phyloP scores from a whole-genome alignment of 2,329 filamentous ascomycete species.

The Colletotrichum magnum region DNA sequence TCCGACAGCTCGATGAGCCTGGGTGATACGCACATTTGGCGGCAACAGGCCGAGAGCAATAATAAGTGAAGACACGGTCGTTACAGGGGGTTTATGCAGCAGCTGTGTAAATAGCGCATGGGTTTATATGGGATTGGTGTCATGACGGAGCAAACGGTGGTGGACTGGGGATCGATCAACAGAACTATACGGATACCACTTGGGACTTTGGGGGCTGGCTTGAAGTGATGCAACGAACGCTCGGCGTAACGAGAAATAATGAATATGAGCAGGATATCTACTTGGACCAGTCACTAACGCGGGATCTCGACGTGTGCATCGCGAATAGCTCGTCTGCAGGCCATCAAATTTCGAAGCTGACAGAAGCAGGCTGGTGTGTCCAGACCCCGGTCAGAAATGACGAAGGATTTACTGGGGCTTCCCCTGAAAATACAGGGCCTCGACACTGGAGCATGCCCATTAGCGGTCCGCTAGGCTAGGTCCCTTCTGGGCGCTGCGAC shows the following conservation, averaged over 20 bases:
- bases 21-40: constrained; percentile 66
- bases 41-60: constrained; percentile 47
- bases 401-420: constrained; percentile 10
- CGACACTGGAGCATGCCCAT: too few species aligned
- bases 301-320: background rate
- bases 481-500: too few species aligned
- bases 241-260: background rate
- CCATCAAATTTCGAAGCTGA: too few species aligned
- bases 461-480: too few species aligned
- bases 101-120: constrained; percentile 32
- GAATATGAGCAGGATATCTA: background rate
- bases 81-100: background rate
- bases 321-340: background rate
- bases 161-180: constrained; percentile 14
- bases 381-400: background rate
- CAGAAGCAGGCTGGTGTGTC: too few species aligned
- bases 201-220: constrained; percentile 6
- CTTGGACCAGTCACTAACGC: background rate
- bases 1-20: constrained; percentile 61
- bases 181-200: constrained; percentile 27
- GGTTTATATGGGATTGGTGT: constrained; percentile 22
- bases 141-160: constrained; percentile 3
- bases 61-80: background rate
- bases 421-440: constrained; percentile 21
- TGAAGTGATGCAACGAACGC: background rate